phyloP scores from a whole-genome alignment of 148 eudicot species.

The Cornus kousa region DNA sequence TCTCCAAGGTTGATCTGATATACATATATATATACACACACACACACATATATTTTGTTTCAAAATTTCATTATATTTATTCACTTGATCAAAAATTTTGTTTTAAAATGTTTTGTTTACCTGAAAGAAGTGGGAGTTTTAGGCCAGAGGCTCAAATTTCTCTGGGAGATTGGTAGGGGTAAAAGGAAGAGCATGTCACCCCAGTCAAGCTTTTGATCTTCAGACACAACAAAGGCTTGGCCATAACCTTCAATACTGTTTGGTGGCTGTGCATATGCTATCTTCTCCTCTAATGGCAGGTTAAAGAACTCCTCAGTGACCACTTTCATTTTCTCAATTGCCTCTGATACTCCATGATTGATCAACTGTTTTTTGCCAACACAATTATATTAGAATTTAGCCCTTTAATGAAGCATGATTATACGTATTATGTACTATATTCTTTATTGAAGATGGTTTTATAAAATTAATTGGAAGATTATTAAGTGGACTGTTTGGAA shows the following conservation, averaged over 20 bases:
- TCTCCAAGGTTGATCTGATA: constrained; percentile 21
- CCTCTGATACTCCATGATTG: constrained; percentile 28
- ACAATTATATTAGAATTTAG: not conserved
- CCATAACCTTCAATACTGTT: constrained; percentile 31
- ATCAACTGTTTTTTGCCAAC: constrained; percentile 22
- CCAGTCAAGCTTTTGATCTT: constrained; percentile 42
- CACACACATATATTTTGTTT: not conserved
- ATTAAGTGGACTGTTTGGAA: too few relatives aligned
- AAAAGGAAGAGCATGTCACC: constrained; percentile 21
- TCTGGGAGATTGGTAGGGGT: constrained; percentile 14
- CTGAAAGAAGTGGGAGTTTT: constrained; percentile 25
- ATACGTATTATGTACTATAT: too few relatives aligned
- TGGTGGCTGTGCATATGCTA: constrained; percentile 20
- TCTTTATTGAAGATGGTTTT: too few relatives aligned
- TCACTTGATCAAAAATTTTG: too few relatives aligned
- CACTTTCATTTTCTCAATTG: constrained; percentile 28
- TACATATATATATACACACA: not conserved
- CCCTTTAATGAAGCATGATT: too few relatives aligned
- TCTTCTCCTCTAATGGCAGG: constrained; percentile 32
- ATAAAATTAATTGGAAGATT: too few relatives aligned
- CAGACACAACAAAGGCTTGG: constrained; percentile 30
- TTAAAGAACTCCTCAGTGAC: constrained; percentile 27
- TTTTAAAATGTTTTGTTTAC: constrained; percentile 6
- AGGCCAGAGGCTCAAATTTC: constrained; percentile 29
- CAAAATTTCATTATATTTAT: too few relatives aligned